These are phyloP conservation scores for Eucalyptus urophylla DNA, from an alignment of 345 rosid genomes.

Conservation along the genomic window DNA sequence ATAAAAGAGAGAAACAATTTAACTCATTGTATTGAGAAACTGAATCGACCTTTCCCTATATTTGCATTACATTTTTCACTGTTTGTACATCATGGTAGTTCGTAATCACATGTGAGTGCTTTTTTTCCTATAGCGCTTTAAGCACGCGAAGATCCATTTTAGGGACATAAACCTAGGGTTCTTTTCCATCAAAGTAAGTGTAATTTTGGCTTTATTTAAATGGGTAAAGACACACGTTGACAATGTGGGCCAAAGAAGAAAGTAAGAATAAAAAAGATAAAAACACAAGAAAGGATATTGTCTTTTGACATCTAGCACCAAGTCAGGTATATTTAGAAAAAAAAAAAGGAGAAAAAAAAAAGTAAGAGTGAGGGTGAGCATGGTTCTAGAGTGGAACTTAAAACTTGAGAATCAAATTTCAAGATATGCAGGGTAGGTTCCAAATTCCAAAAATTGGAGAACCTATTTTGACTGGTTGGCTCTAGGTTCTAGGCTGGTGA, in stretches of 20 bases:
- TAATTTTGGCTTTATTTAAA: not conserved
- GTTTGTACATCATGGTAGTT: not conserved
- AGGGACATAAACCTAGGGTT: not conserved
- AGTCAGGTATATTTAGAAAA: not conserved
- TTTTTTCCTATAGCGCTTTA: not conserved
- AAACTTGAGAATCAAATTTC: too few relatives aligned
- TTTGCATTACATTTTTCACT: not conserved
- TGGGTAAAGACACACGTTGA: not conserved
- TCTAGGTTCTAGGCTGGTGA: too few relatives aligned
- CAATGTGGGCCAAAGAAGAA: not conserved
- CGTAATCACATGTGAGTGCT: not conserved
- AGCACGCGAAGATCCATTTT: not conserved
- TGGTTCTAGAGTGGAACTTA: too few relatives aligned
- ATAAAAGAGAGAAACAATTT: not conserved
- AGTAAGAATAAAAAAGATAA: not conserved
- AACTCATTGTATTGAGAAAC: not conserved
- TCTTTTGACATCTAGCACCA: not conserved
- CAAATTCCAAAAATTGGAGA: fast-evolving
- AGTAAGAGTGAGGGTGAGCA: not conserved
- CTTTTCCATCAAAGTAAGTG: not conserved
- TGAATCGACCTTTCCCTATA: not conserved
- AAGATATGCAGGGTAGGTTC: fast-evolving
- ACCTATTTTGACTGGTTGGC: too few relatives aligned
- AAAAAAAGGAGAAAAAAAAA: not conserved
- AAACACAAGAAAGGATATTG: not conserved